Conservation (phyloP, 202 grass and related monocot species). For the Cymbopogon flexuosus region DNA sequence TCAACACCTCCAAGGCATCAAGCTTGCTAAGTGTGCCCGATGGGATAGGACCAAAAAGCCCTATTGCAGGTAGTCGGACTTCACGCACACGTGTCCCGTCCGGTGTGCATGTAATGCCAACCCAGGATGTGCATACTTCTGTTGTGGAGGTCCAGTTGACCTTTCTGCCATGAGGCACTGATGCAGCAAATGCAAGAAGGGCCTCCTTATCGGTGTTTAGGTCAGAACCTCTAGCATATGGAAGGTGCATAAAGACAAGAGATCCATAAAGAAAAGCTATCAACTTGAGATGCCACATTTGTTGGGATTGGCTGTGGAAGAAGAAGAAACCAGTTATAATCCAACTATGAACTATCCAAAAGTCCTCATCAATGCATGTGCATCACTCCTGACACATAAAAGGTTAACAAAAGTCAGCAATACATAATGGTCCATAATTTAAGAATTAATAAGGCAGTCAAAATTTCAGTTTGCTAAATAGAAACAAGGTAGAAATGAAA, state of each 20-base stretch:
- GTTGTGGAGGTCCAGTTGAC: conserved; percentile 68
- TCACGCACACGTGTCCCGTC: conserved; percentile 44
- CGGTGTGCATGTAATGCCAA: conserved; percentile 67
- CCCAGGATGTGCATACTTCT: conserved; percentile 72
- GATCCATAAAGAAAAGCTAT: conserved; percentile 34
- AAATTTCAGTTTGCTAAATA: background rate
- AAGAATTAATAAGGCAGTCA: background rate
- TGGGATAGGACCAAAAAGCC: conserved; percentile 73
- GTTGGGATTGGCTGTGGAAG: conserved; percentile 13
- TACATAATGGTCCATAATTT: conserved; percentile 18
- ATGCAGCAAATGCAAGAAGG: conserved; percentile 68
- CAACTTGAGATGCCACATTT: conserved; percentile 37
- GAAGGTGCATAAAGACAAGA: conserved; percentile 32
- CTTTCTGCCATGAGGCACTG: conserved; percentile 63
- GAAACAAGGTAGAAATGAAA: conserved; percentile 2
- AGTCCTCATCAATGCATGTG: conserved; percentile 23
- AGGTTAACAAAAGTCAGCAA: conserved; percentile 19
- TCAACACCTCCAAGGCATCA: conserved; percentile 79
- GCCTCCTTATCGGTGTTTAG: conserved; percentile 67
- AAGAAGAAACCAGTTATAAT: conserved; percentile 26
- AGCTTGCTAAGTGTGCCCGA: conserved; percentile 65
- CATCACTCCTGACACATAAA: conserved; percentile 36
- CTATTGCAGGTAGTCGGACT: conserved; percentile 60
- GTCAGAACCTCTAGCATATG: conserved; percentile 43
- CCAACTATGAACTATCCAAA: too few species aligned